These are phyloP conservation scores for Licmophora abbreviata DNA, from an alignment of 108 stramenopile species.

Conservation along the genomic window DNA sequence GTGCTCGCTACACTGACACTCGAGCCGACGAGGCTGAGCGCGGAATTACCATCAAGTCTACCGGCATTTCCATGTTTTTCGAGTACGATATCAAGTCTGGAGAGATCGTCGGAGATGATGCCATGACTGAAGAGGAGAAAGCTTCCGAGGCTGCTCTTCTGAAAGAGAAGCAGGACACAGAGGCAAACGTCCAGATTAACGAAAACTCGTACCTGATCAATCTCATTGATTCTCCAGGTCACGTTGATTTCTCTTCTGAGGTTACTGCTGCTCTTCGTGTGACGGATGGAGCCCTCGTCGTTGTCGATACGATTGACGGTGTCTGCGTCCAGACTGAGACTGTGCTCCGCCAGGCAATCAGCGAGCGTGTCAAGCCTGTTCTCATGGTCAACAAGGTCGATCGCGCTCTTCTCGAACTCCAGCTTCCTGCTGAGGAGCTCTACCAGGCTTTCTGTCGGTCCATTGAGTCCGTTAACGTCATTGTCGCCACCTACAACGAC, in stretches of 20 bases:
- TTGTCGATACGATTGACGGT: conserved; percentile 99
- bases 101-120: conserved; percentile 47
- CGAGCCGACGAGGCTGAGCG: conserved; percentile 99
- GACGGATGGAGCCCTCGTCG: conserved; percentile 99
- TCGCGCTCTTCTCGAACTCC: conserved; percentile 97
- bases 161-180: conserved; percentile 50
- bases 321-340: conserved; percentile 99
- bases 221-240: conserved; percentile 99
- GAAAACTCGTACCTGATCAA: conserved; percentile 99
- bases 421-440: conserved; percentile 98
- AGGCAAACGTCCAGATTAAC: conserved; percentile 83
- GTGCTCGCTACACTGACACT: conserved; percentile 99
- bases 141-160: conserved; percentile 36
- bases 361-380: conserved; percentile 96
- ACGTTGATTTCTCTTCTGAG: conserved; percentile 99
- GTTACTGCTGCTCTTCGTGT: conserved; percentile 99
- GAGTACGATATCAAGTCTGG: conserved; percentile 96
- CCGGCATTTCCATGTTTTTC: conserved; percentile 99
- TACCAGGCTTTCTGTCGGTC: conserved; percentile 99
- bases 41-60: conserved; percentile 99
- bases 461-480: conserved; percentile 99
- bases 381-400: conserved; percentile 99
- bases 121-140: conserved; percentile 62
- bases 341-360: conserved; percentile 98
- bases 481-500: conserved; percentile 99